Base-by-base conservation (phyloP, 2,329 filamentous ascomycete species). In the Dactylellina cionopaga region DNA sequence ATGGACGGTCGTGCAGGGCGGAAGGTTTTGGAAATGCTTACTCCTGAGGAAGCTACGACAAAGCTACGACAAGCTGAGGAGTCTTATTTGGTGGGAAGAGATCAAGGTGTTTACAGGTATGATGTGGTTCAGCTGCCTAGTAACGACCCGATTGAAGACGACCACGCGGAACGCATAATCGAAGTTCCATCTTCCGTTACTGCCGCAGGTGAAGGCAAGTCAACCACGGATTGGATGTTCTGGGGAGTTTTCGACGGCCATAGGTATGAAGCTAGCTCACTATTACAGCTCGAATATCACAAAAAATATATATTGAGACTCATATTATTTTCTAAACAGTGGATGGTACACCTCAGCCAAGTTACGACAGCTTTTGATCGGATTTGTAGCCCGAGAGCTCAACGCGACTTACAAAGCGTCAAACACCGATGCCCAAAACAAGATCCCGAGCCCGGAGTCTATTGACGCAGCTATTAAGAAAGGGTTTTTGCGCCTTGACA, bases 171-270 rank as follows among this genome's bases (percentile, higher is more conserved):
- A 83, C 96, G 96, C 85, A 97, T 98, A 78, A 92, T 99, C 47
- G 92, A 98, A 80, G 88, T 97, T 6, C 90, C 92, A 3, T 85
- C 85, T 58, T 84, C 83, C 52, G 83, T 86, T 37, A 84, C 85
- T 24, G 83, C 84, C 13, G 83, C 84, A 5, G 83, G 85, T 77
- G 81, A 85, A 79, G 81, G 77, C 74, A 84, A 85, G 13, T 75
- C 84, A 15, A 88, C 84, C 69, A 91, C 87, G 74, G 96, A 99
- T 81, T 99, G 95, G 95, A 98, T 98, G 92, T 99, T 99, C 80
- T 99, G 96, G 95, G 95, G 93, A 66, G 93, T 99, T 15, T 99
- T 98, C 80, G 95, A 99, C 79, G 95, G 95, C 0, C 95, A 99
- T 81, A 92, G 91, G 92, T 94, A 83, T 52, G 39, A 1, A 44